phyloP scores from a whole-genome alignment of 202 grass and related monocot species.

The Zoysia matrella region DNA sequence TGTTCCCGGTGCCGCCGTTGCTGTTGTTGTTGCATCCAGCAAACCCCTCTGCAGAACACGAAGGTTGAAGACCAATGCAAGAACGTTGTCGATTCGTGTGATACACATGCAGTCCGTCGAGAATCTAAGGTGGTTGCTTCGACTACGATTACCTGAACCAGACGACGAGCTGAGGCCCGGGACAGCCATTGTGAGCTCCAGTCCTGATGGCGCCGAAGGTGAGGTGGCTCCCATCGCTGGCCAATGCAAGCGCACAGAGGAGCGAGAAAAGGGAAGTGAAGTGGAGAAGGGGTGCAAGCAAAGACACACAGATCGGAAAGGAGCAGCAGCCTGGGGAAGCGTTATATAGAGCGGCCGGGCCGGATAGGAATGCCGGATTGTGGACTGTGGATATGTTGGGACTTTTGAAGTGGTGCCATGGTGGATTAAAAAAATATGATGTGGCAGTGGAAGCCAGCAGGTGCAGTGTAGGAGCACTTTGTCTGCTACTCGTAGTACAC shows the following conservation, averaged over 20 bases:
- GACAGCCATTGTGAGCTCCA: slow-evolving; percentile 98
- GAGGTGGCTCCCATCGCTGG: slow-evolving; percentile 57
- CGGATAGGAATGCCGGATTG: neutral
- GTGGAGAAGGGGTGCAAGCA: slow-evolving; percentile 32
- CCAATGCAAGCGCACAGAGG: slow-evolving; percentile 29
- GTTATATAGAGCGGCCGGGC: slow-evolving; percentile 60
- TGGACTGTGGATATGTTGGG: neutral
- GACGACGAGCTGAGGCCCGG: slow-evolving; percentile 82
- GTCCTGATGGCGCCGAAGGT: slow-evolving; percentile 47
- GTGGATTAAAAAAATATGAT: neutral
- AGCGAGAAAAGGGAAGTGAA: neutral
- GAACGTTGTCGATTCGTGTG: neutral
- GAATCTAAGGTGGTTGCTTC: neutral
- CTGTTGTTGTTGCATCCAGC: slow-evolving; percentile 38
- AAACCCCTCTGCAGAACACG: slow-evolving; percentile 51
- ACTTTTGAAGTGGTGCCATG: too few relatives aligned
- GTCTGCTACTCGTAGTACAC: slow-evolving; percentile 5
- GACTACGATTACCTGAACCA: slow-evolving; percentile 52
- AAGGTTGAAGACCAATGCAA: neutral
- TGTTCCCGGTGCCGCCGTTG: slow-evolving; percentile 24
- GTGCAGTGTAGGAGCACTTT: slow-evolving; percentile 36
- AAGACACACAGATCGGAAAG: slow-evolving; percentile 58
- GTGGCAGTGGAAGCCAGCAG: neutral
- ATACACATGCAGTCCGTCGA: neutral
- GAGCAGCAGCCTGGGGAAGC: slow-evolving; percentile 49